Percentiles rank a stretch among this genome's conserved stretches.
Evolutionary conservation across 768 basidiomycete genomes (phyloP).

Genomic region (Russula emetica): DNA sequence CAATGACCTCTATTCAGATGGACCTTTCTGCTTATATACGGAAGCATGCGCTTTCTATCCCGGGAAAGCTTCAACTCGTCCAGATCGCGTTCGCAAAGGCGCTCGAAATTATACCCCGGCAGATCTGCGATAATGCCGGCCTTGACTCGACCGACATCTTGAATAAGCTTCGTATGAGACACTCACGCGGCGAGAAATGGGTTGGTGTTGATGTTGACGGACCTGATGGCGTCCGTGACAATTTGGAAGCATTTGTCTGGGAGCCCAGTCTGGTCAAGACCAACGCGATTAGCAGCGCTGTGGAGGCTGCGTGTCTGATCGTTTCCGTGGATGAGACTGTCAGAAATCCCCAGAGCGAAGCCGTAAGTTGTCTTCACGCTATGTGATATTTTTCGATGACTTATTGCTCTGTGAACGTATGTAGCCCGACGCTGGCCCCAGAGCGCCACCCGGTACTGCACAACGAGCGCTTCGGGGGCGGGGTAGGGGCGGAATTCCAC

Average conservation of each 20-base stretch:
- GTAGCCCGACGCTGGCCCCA: slow-evolving; percentile 79
- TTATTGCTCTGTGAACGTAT: slow-evolving; percentile 27
- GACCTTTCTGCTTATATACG: slow-evolving; percentile 94
- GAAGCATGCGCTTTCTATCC: slow-evolving; percentile 84
- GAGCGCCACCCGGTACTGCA: slow-evolving; percentile 86
- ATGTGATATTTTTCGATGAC: slow-evolving; percentile 1
- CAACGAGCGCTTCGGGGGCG: slow-evolving; percentile 81
- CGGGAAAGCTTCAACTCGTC: slow-evolving; percentile 92
- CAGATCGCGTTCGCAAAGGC: slow-evolving; percentile 96
- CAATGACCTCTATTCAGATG: slow-evolving; percentile 55
- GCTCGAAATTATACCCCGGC: slow-evolving; percentile 94
- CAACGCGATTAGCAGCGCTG: slow-evolving; percentile 92
- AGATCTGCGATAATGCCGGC: slow-evolving; percentile 98
- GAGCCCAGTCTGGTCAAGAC: slow-evolving; percentile 93
- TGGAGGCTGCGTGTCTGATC: slow-evolving; percentile 94
- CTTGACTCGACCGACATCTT: slow-evolving; percentile 95
- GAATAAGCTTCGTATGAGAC: slow-evolving; percentile 96
- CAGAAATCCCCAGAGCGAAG: slow-evolving; percentile 89
- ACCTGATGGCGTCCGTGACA: slow-evolving; percentile 82
- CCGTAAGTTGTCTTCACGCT: slow-evolving; percentile 47
- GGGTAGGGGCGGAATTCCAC: slow-evolving; percentile 69
- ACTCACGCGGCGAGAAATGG: slow-evolving; percentile 86
- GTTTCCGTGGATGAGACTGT: slow-evolving; percentile 98
- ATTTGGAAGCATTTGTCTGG: slow-evolving; percentile 98
- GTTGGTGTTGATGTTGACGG: slow-evolving; percentile 94